phyloP scores from a whole-genome alignment of 805 yeast species.

The Suhomyces emberorum region DNA sequence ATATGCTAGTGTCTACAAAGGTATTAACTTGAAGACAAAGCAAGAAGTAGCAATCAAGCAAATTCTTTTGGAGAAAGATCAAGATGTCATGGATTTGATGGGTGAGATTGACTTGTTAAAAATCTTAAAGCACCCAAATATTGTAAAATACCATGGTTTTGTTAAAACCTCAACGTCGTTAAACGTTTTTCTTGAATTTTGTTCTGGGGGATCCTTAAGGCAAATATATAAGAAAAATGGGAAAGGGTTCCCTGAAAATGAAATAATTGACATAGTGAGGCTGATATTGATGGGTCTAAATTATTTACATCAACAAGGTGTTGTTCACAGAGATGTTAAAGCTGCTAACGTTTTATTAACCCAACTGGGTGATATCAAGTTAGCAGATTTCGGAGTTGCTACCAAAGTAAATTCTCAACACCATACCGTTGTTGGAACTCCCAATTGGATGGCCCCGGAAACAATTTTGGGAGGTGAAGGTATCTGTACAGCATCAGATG shows the following conservation, averaged over 20 bases:
- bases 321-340: conserved; percentile 84
- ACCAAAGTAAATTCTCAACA: conserved; percentile 48
- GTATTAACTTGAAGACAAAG: conserved; percentile 60
- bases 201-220: conserved; percentile 62
- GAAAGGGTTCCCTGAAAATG: conserved; percentile 53
- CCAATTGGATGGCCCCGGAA: conserved; percentile 99
- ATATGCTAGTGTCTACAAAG: conserved; percentile 81
- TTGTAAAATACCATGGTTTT: conserved; percentile 67
- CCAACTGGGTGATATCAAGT: conserved; percentile 62
- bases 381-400: conserved; percentile 96
- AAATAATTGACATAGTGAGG: conserved; percentile 46
- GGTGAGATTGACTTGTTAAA: conserved; percentile 66
- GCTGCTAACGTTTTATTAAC: conserved; percentile 86
- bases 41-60: conserved; percentile 79
- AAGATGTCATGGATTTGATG: conserved; percentile 47
- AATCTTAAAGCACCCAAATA: conserved; percentile 61
- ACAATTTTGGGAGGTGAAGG: conserved; percentile 77
- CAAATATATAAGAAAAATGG: conserved; percentile 46
- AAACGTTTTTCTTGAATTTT: conserved; percentile 60
- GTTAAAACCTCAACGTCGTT: conserved; percentile 51
- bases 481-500: conserved; percentile 83
- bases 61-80: conserved; percentile 54
- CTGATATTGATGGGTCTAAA: conserved; percentile 60
- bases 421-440: conserved; percentile 70
- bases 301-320: conserved; percentile 68